Evolutionary conservation across 2,329 filamentous ascomycete species (phyloP).

Genomic region (Rhinocladiella similis): DNA sequence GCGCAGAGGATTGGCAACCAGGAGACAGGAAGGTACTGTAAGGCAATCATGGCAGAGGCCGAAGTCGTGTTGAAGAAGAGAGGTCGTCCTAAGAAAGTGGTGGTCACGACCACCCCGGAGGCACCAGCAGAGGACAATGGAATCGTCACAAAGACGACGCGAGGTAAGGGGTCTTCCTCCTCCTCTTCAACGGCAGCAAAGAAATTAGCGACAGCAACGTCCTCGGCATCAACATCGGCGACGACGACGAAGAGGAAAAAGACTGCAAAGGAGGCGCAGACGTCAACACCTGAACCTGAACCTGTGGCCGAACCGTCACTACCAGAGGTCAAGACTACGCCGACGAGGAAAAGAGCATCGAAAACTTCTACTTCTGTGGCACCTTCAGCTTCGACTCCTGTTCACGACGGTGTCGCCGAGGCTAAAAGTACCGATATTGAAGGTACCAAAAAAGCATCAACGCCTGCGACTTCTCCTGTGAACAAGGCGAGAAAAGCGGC

Average conservation of each 20-base stretch:
- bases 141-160: neutral
- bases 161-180: conserved; percentile 1
- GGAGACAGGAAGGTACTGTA: no score
- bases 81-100: conserved; percentile 22
- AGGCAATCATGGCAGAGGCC: conserved; percentile 15
- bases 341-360: no score
- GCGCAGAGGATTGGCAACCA: no score
- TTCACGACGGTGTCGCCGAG: neutral
- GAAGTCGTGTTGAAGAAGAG: conserved; percentile 13
- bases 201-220: neutral
- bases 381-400: no score
- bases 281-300: no score
- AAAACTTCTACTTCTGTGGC: no score
- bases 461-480: neutral
- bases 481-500: neutral
- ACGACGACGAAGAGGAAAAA: neutral
- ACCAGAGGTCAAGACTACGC: no score
- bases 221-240: neutral
- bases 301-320: no score
- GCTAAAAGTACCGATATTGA: no score
- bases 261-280: no score
- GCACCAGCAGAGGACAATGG: no score
- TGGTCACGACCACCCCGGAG: neutral
- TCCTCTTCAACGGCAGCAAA: neutral
- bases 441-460: no score